phyloP scores from a whole-genome alignment of 2,329 filamentous ascomycete species.

The Lecanosticta acicola region DNA sequence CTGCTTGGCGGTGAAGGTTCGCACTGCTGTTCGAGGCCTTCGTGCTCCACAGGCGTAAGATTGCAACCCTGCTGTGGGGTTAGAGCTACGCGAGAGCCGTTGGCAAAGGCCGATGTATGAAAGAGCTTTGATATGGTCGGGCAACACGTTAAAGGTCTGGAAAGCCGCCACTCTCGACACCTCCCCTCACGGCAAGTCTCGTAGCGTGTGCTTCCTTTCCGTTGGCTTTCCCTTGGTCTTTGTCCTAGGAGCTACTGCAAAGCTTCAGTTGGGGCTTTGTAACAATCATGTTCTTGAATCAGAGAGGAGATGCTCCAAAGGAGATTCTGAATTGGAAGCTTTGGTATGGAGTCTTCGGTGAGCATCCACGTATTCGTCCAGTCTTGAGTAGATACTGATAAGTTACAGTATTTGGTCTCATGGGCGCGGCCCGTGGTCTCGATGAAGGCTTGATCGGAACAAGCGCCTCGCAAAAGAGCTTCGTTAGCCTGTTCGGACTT shows the following conservation, averaged over 20 bases:
- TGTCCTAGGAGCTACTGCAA: background rate
- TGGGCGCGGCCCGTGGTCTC: constrained; percentile 71
- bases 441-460: constrained; percentile 68
- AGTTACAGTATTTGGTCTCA: constrained; percentile 40
- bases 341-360: constrained; percentile 64
- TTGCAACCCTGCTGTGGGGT: background rate
- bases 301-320: constrained; percentile 56
- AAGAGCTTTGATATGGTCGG: too few species aligned
- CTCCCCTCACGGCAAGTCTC: background rate
- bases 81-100: too few species aligned
- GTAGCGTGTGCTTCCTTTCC: background rate
- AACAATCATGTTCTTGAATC: constrained; percentile 25
- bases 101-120: too few species aligned
- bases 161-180: background rate
- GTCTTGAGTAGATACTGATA: constrained; percentile 3
- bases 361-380: constrained; percentile 6
- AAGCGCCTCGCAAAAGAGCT: constrained; percentile 56
- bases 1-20: background rate
- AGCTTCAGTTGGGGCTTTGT: background rate
- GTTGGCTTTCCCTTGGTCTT: background rate
- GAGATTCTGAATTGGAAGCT: constrained; percentile 72
- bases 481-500: constrained; percentile 56
- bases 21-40: background rate
- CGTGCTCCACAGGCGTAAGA: background rate
- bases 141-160: too few species aligned